Evolutionary conservation across 768 basidiomycete species (phyloP).

Genomic region (Kwoniella botswanensis): DNA sequence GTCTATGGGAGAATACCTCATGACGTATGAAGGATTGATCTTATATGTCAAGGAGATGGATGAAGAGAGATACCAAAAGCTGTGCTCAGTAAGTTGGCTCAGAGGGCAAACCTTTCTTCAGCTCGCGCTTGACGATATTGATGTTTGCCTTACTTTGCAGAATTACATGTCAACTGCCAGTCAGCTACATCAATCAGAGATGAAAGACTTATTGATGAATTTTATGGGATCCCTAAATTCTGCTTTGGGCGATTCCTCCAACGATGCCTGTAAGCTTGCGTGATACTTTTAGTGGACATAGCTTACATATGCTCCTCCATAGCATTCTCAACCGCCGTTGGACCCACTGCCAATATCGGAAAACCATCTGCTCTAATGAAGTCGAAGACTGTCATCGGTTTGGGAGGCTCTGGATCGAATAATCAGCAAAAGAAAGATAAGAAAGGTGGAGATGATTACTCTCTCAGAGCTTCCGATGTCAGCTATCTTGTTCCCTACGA

Average conservation of each 20-base stretch:
- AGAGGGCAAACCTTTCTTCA: background rate
- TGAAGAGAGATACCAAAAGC: constrained; percentile 78
- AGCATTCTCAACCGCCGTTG: constrained; percentile 51
- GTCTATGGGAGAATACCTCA: constrained; percentile 79
- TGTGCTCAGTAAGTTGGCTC: constrained; percentile 75
- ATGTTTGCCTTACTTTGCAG: constrained; percentile 60
- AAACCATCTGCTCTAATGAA: constrained; percentile 67
- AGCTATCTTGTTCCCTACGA: constrained; percentile 19
- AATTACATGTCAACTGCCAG: constrained; percentile 88
- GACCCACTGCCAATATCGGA: constrained; percentile 50
- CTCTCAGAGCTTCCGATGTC: constrained; percentile 75
- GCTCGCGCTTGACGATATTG: background rate
- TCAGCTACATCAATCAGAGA: constrained; percentile 78
- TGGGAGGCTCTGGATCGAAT: constrained; percentile 61
- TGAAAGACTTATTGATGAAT: constrained; percentile 71
- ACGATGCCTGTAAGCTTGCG: constrained; percentile 67
- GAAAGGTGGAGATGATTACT: constrained; percentile 65
- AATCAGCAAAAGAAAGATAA: constrained; percentile 67
- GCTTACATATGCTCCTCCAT: constrained; percentile 16
- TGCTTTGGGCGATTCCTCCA: constrained; percentile 69
- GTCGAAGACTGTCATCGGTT: constrained; percentile 80
- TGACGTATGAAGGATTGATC: constrained; percentile 84
- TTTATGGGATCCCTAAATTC: constrained; percentile 71
- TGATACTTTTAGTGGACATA: background rate
- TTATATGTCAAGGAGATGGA: constrained; percentile 97